These are phyloP conservation scores for Penicillium antarcticum DNA, from an alignment of 495 filamentous ascomycete genomes.

Conservation along the genomic window DNA sequence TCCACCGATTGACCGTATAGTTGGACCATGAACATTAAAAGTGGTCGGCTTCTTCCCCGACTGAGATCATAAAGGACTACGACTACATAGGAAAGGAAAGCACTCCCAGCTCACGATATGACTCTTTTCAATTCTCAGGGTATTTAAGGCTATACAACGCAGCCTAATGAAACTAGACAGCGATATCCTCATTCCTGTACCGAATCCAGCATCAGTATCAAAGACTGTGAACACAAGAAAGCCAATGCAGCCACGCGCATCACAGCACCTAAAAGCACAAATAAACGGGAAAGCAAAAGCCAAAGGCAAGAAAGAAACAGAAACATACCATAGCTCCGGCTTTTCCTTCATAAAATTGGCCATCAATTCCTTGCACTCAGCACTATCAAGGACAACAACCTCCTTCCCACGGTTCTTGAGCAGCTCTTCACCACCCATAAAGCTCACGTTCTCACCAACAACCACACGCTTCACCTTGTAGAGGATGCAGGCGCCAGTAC, in stretches of 20 bases:
- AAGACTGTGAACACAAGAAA: not conserved
- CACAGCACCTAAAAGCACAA: not conserved
- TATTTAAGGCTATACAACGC: constrained; percentile 10
- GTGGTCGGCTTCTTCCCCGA: constrained; percentile 9
- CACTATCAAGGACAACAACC: constrained; percentile 66
- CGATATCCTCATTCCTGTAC: constrained; percentile 72
- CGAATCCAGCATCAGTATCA: constrained; percentile 18
- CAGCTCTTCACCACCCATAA: constrained; percentile 74
- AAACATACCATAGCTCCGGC: constrained; percentile 69
- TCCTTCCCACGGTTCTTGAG: constrained; percentile 69
- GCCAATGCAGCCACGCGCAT: constrained; percentile 3
- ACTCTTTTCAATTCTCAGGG: not conserved
- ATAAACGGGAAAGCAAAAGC: no score
- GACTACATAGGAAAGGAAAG: not conserved
- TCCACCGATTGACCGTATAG: constrained; percentile 59
- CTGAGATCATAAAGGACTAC: not conserved
- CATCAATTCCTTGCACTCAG: constrained; percentile 72
- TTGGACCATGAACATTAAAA: not conserved
- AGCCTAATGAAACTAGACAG: constrained; percentile 52
- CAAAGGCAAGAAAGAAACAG: constrained; percentile 6
- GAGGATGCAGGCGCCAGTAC: constrained; percentile 76
- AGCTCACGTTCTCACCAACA: constrained; percentile 80
- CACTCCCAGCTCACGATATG: not conserved
- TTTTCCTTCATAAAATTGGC: constrained; percentile 71
- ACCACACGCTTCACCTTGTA: constrained; percentile 80